Percentiles rank a stretch among this genome's conserved stretches.
These are phyloP conservation scores for Phytophthora pini DNA, from an alignment of 352 stramenopile genomes.

Conservation along the genomic window DNA sequence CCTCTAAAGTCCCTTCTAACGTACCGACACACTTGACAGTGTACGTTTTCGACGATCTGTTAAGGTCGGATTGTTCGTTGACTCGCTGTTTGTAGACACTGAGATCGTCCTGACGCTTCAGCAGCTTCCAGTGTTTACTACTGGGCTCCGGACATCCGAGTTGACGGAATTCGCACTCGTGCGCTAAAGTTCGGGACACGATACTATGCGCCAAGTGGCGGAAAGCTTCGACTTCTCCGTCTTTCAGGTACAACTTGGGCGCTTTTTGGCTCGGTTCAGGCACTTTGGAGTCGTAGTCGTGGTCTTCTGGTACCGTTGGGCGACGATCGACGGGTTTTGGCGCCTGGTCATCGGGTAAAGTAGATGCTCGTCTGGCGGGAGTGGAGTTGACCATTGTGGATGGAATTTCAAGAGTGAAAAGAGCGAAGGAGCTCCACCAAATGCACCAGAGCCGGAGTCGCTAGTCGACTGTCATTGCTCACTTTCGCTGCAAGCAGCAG, in stretches of 20 bases:
- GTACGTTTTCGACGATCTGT: constrained; percentile 21
- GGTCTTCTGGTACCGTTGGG: constrained; percentile 18
- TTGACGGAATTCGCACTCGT: constrained; percentile 46
- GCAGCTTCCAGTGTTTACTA: constrained; percentile 39
- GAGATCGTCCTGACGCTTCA: constrained; percentile 42
- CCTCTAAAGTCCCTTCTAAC: constrained; percentile 56
- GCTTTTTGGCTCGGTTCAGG: neutral
- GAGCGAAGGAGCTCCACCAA: constrained; percentile 17
- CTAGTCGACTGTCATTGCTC: constrained; percentile 19
- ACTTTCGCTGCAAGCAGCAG: constrained; percentile 27
- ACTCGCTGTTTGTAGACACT: constrained; percentile 31
- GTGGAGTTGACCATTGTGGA: constrained; percentile 2
- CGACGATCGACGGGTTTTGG: constrained; percentile 15
- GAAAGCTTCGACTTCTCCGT: constrained; percentile 37
- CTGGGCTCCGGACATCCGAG: constrained; percentile 29
- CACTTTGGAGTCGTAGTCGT: constrained; percentile 15
- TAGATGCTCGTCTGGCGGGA: constrained; percentile 24
- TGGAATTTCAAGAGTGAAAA: neutral
- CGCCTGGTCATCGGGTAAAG: constrained; percentile 11
- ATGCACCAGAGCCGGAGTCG: constrained; percentile 26
- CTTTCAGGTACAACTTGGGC: constrained; percentile 29
- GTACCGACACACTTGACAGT: constrained; percentile 52
- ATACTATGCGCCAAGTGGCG: constrained; percentile 45
- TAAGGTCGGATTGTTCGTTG: neutral
- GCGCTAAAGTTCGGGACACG: constrained; percentile 46